A percentile compares a stretch with the other conserved stretches of the same genome.
Conservation (phyloP, 108 stramenopile genomes). For the Cyclotella kingstonii region DNA sequence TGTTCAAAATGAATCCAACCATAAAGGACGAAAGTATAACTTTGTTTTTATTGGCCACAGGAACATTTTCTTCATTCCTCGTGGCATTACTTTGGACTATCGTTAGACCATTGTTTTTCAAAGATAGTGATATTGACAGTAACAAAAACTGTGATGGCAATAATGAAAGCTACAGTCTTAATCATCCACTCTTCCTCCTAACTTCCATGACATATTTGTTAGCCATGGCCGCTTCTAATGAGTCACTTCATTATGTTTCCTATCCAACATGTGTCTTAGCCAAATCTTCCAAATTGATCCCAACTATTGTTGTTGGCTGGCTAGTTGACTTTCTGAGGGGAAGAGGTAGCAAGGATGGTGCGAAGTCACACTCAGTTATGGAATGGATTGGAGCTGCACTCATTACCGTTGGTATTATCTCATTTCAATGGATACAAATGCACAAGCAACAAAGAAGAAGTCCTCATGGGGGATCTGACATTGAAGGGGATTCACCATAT, state of each 20-base stretch:
- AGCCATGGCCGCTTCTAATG: slow-evolving; percentile 81
- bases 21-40: slow-evolving; percentile 52
- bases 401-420: slow-evolving; percentile 74
- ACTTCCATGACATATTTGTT: slow-evolving; percentile 62
- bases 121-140: not conserved
- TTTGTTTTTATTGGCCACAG: slow-evolving; percentile 65
- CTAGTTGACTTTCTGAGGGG: slow-evolving; percentile 49
- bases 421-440: slow-evolving; percentile 72
- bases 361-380: slow-evolving; percentile 40
- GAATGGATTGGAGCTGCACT: slow-evolving; percentile 77
- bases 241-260: slow-evolving; percentile 77
- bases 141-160: not conserved
- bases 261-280: slow-evolving; percentile 93
- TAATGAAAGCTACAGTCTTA: slow-evolving; percentile 26
- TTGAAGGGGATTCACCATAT: slow-evolving; percentile 51
- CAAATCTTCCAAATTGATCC: slow-evolving; percentile 93
- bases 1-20: slow-evolving; percentile 30
- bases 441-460: slow-evolving; percentile 25
- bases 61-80: slow-evolving; percentile 60
- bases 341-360: not conserved
- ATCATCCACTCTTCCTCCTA: slow-evolving; percentile 44
- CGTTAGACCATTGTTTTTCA: slow-evolving; percentile 17
- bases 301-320: slow-evolving; percentile 85
- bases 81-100: slow-evolving; percentile 61
- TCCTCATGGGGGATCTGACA: slow-evolving; percentile 4